Evolutionary conservation across 768 basidiomycete species (phyloP), one percentile per base, ranked within the genome.

Genomic region (Royoungia palumana): DNA sequence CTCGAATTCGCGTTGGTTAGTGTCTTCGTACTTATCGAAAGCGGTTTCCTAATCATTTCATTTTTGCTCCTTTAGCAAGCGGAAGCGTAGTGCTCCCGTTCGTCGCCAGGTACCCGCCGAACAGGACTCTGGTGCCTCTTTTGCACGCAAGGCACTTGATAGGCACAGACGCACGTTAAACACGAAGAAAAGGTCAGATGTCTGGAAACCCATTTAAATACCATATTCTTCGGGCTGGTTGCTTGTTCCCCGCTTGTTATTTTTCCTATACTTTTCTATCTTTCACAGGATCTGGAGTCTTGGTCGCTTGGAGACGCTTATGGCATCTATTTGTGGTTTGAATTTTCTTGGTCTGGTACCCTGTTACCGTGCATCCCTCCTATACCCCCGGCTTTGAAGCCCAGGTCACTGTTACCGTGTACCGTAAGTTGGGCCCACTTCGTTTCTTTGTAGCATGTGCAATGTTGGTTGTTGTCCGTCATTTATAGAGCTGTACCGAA

Each of bases 151-250:
- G 25, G 9, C 49, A 5, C 1, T 35, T 12, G 44, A 38, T 9
- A 51, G 53, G 19, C 63, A 45, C 30, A 51, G 47, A 19, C 58
- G 56, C 21, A n/a, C 6, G 1, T 37, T 45, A 32, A 14, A 47
- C 37, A 21, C 25, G 1, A 35, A 45, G 22, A 51, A 14, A 21
- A 54, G 47, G 38, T 43, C 25, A 4, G 49, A 57, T 40, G 1
- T 61, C 49, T 56, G 55, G 59, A 50, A 51, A 0, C 51, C 51
- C 2, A 13, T 64, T 10, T 58, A 35, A 55, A 14, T 35, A 32
- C 14, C 22, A 37, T 17, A n/a, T n/a, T 40, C 35, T 7, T 19
- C 10, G 5, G 34, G 19, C 45, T 16, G 35, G 44, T 34, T 5
- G 40, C 19, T 25, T 34, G 14, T 36, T 21, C 10, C n/a, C 24